Conservation (phyloP, 2,329 filamentous ascomycete genomes). For the Aspergillus sp. region DNA sequence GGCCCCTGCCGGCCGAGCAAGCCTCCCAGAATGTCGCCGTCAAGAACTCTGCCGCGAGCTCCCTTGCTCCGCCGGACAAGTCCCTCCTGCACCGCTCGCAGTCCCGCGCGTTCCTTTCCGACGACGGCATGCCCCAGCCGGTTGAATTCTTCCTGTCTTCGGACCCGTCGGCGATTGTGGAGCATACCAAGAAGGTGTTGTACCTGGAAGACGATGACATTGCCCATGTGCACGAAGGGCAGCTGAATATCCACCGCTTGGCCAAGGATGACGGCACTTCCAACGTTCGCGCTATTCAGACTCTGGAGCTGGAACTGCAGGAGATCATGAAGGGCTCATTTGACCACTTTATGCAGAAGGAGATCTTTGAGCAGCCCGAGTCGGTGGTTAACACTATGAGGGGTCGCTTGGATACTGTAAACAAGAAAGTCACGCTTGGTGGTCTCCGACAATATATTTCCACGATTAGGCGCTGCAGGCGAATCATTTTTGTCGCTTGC, state of each 20-base stretch:
- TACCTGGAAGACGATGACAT: conserved; percentile 99
- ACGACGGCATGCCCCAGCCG: conserved; percentile 94
- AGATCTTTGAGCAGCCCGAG: conserved; percentile 99
- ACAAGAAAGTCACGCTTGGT: conserved; percentile 92
- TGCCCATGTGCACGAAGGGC: conserved; percentile 97
- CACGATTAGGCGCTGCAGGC: conserved; percentile 90
- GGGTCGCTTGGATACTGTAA: conserved; percentile 85
- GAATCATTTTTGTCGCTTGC: conserved; percentile 98
- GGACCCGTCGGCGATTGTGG: conserved; percentile 93
- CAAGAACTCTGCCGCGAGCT: conserved; percentile 70
- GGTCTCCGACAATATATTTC: conserved; percentile 92
- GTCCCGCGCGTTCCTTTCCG: conserved; percentile 96
- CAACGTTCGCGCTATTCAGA: conserved; percentile 97
- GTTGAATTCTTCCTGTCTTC: conserved; percentile 99
- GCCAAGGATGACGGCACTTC: conserved; percentile 94
- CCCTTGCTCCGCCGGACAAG: conserved; percentile 90
- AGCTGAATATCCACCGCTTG: conserved; percentile 96
- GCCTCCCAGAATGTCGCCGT: conserved; percentile 93
- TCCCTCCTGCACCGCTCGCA: conserved; percentile 96
- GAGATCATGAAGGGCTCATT: conserved; percentile 99
- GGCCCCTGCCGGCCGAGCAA: conserved; percentile 79
- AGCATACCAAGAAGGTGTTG: conserved; percentile 99
- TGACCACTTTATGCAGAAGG: conserved; percentile 99
- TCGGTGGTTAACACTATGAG: conserved; percentile 99
- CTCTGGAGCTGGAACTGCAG: conserved; percentile 95